phyloP scores from a whole-genome alignment of 2,329 filamentous ascomycete genomes.

The Fusarium sp. region DNA sequence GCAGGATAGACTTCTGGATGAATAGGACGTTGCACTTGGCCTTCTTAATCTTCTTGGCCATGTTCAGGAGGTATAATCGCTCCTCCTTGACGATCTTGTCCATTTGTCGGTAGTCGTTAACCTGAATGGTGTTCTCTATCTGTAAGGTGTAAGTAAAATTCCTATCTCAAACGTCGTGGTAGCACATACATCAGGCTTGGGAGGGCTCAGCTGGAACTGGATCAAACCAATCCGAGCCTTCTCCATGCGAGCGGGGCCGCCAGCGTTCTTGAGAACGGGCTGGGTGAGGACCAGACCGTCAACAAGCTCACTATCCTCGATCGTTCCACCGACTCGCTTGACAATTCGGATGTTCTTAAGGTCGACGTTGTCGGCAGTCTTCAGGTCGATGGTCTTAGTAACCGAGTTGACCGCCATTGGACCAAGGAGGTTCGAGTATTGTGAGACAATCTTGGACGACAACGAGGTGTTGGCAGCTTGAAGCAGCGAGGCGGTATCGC shows the following conservation, averaged over 20 bases:
- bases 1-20: conserved; percentile 98
- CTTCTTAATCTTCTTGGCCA: conserved; percentile 99
- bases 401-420: conserved; percentile 99
- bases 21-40: conserved; percentile 99
- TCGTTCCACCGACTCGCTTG: conserved; percentile 98
- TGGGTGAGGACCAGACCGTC: conserved; percentile 95
- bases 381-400: conserved; percentile 94
- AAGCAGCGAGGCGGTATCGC: conserved; percentile 89
- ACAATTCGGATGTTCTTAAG: conserved; percentile 96
- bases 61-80: conserved; percentile 96
- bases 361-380: conserved; percentile 96
- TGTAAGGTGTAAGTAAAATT: conserved; percentile 54
- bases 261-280: conserved; percentile 91
- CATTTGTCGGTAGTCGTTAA: conserved; percentile 99
- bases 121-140: conserved; percentile 99
- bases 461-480: conserved; percentile 98
- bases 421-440: conserved; percentile 95
- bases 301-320: conserved; percentile 97
- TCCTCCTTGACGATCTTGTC: conserved; percentile 99
- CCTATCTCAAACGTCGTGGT: not conserved
- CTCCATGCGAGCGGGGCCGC: conserved; percentile 92
- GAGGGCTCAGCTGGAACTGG: conserved; percentile 98
- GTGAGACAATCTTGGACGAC: conserved; percentile 98
- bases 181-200: conserved; percentile 88
- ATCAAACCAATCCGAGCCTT: conserved; percentile 98